Percentiles rank a stretch among this genome's conserved stretches.
phyloP scores from a whole-genome alignment of 2,329 filamentous ascomycete species.

The Aureobasidium leucospermi region DNA sequence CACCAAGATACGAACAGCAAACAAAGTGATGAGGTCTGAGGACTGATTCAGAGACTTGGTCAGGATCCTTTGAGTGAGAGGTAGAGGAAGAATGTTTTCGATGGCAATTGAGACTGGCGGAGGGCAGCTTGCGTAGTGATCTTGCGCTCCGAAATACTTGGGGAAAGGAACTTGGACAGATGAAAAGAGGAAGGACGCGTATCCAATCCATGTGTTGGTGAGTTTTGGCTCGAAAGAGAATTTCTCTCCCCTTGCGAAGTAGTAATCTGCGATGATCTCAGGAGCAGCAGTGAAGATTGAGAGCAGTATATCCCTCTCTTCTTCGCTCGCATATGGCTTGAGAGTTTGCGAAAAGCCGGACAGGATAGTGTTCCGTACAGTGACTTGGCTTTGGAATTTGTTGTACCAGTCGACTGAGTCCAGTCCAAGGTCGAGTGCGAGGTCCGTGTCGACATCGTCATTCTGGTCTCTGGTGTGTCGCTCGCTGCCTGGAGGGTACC shows the following conservation, averaged over 20 bases:
- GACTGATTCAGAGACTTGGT: slow-evolving; percentile 71
- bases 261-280: slow-evolving; percentile 83
- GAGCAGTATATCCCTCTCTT: slow-evolving; percentile 74
- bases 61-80: slow-evolving; percentile 72
- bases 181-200: slow-evolving; percentile 80
- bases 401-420: slow-evolving; percentile 53
- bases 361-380: slow-evolving; percentile 71
- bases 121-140: slow-evolving; percentile 57
- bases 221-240: slow-evolving; percentile 80
- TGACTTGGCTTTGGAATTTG: slow-evolving; percentile 57
- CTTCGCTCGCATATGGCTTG: slow-evolving; percentile 71
- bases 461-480: slow-evolving; percentile 24
- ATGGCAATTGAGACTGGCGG: slow-evolving; percentile 73
- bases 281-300: slow-evolving; percentile 74
- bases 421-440: slow-evolving; percentile 61
- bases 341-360: slow-evolving; percentile 72
- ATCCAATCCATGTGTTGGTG: slow-evolving; percentile 90
- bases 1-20: slow-evolving; percentile 72
- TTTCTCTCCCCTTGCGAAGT: slow-evolving; percentile 57
- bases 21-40: slow-evolving; percentile 73
- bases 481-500: slow-evolving; percentile 68
- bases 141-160: slow-evolving; percentile 59
- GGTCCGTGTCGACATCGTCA: slow-evolving; percentile 37
- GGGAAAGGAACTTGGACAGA: slow-evolving; percentile 70
- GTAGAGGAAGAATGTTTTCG: slow-evolving; percentile 78